Conservation (phyloP, 495 filamentous ascomycete species). For the Tuber calosporum region DNA sequence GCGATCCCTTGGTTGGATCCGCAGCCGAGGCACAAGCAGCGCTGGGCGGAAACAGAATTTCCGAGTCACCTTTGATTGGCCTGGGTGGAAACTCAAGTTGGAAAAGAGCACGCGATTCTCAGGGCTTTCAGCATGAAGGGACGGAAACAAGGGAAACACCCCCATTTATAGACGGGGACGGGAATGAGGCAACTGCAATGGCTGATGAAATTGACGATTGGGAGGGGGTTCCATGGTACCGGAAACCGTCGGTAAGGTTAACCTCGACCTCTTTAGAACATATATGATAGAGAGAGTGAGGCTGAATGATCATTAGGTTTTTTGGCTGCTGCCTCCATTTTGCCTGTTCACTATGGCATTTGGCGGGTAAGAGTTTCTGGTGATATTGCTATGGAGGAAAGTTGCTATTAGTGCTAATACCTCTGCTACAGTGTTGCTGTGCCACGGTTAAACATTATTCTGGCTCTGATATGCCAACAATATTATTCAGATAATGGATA, state of each 20-base stretch:
- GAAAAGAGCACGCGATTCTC: background rate
- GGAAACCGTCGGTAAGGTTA: slow-evolving; percentile 59
- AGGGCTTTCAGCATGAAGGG: background rate
- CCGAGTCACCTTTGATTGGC: background rate
- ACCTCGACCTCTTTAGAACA: background rate
- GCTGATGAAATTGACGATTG: slow-evolving; percentile 52
- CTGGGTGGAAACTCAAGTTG: background rate
- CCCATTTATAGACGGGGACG: slow-evolving; percentile 10
- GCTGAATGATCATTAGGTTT: slow-evolving; percentile 52
- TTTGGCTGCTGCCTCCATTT: slow-evolving; percentile 75
- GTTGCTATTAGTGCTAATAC: slow-evolving; percentile 5
- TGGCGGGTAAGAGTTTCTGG: slow-evolving; percentile 59
- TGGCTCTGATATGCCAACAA: slow-evolving; percentile 69
- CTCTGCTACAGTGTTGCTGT: slow-evolving; percentile 23
- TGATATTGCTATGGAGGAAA: background rate
- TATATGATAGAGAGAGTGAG: background rate
- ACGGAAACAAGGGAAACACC: slow-evolving; percentile 10
- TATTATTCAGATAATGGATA: slow-evolving; percentile 59
- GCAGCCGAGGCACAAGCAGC: background rate
- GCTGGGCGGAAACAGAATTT: background rate
- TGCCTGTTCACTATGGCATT: slow-evolving; percentile 72
- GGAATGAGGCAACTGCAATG: background rate
- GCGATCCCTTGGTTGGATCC: background rate
- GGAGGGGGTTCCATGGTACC: slow-evolving; percentile 60
- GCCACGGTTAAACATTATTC: slow-evolving; percentile 48